Evolutionary conservation across 2,329 filamentous ascomycete genomes (phyloP).

Genomic region (Lizonia empirigonia): DNA sequence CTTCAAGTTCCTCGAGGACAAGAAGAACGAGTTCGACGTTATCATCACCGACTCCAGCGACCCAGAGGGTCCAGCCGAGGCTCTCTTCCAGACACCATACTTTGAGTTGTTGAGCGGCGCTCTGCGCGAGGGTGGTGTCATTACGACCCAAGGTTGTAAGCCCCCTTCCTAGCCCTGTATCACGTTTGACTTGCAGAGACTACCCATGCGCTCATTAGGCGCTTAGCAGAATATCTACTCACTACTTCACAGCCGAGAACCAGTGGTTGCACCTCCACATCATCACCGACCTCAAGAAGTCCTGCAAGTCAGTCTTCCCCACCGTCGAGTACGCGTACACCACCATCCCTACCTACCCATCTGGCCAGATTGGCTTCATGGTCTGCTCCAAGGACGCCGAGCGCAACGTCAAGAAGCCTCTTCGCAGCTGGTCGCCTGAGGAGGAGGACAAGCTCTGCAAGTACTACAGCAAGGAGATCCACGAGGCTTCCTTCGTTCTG

Average conservation of each 20-base stretch:
- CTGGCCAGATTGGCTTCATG: slow-evolving; percentile 99
- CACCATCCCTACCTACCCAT: slow-evolving; percentile 98
- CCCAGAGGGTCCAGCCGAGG: slow-evolving; percentile 94
- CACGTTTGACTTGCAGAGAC: slow-evolving; percentile 19
- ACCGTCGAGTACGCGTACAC: slow-evolving; percentile 98
- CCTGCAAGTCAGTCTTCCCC: slow-evolving; percentile 96
- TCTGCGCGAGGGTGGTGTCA: slow-evolving; percentile 93
- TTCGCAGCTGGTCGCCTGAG: slow-evolving; percentile 80
- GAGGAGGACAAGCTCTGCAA: slow-evolving; percentile 92
- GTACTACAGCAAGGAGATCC: slow-evolving; percentile 98
- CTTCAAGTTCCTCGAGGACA: slow-evolving; percentile 97
- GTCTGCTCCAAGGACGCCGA: slow-evolving; percentile 94
- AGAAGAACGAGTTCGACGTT: slow-evolving; percentile 97
- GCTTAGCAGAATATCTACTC: slow-evolving; percentile 28
- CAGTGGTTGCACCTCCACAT: slow-evolving; percentile 97
- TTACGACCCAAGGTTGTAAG: slow-evolving; percentile 99
- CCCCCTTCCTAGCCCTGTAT: slow-evolving; percentile 60
- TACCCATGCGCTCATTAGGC: slow-evolving; percentile 24
- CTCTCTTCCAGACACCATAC: slow-evolving; percentile 97
- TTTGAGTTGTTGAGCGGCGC: slow-evolving; percentile 92
- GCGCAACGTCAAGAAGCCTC: slow-evolving; percentile 81
- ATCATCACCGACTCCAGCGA: slow-evolving; percentile 99
- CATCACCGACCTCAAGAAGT: slow-evolving; percentile 94
- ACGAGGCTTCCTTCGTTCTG: slow-evolving; percentile 91
- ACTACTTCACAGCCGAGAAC: slow-evolving; percentile 77